Evolutionary conservation across 345 rosid genomes (phyloP).

Genomic region (Turnera subulata): DNA sequence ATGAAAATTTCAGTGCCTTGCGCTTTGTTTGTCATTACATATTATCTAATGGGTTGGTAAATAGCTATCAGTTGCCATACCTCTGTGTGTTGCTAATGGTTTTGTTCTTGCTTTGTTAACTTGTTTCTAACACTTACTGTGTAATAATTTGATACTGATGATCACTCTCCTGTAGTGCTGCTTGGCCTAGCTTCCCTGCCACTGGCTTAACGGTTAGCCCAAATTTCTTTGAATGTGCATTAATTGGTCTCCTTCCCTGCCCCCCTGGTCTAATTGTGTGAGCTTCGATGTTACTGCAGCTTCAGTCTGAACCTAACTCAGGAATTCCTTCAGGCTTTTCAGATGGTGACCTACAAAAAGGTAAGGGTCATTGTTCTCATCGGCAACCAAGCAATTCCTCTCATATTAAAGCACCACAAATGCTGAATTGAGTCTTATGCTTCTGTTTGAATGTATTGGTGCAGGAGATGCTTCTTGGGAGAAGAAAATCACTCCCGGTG

Average conservation of each 20-base stretch:
- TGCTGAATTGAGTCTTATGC: neutral
- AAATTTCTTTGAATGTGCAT: neutral
- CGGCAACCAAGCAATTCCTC: constrained; percentile 1
- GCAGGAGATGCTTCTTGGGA: constrained; percentile 28
- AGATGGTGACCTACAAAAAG: constrained; percentile 20
- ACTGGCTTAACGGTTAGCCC: constrained; percentile 33
- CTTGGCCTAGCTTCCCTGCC: constrained; percentile 47
- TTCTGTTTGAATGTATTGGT: constrained; percentile 44
- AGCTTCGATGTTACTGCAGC: constrained; percentile 17
- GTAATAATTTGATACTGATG: constrained; percentile 5
- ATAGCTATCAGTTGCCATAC: no score
- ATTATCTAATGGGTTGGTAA: no score
- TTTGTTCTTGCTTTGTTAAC: neutral
- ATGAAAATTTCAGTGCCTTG: neutral
- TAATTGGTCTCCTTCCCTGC: neutral
- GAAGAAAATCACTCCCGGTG: no score
- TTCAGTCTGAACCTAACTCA: constrained; percentile 23
- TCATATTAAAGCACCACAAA: neutral
- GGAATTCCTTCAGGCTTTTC: constrained; percentile 19
- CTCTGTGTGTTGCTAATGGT: neutral
- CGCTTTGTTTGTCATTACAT: neutral
- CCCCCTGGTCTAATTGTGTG: neutral
- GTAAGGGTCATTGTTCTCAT: constrained; percentile 13
- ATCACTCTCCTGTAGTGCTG: constrained; percentile 32
- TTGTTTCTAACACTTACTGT: neutral